A percentile compares a stretch with the other conserved stretches of the same genome.
phyloP scores from a whole-genome alignment of 768 basidiomycete genomes.

The Podaxis sp. region DNA sequence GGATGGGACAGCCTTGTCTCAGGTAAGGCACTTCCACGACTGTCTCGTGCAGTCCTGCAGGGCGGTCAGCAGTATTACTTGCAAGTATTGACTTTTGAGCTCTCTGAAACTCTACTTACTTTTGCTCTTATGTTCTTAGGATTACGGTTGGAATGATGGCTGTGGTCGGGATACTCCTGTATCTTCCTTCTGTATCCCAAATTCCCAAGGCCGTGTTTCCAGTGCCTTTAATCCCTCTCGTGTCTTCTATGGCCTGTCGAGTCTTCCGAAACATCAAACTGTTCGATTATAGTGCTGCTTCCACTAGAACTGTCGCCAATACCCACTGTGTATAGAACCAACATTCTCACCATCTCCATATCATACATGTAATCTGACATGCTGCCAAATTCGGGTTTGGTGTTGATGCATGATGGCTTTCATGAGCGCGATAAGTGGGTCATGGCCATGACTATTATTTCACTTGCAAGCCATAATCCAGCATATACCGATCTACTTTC shows the following conservation, averaged over 20 bases:
- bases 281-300: neutral
- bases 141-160: neutral
- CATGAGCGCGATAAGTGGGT: no score
- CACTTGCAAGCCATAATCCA: no score
- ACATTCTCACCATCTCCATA: no score
- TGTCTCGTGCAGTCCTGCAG: conserved; percentile 24
- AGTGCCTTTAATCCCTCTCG: neutral
- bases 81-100: neutral
- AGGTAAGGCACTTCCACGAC: conserved; percentile 20
- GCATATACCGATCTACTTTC: no score
- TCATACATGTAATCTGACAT: no score
- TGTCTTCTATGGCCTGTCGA: conserved; percentile 1
- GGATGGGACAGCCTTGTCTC: conserved; percentile 18
- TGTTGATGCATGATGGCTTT: no score
- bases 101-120: neutral
- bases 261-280: neutral
- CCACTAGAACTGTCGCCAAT: neutral
- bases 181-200: neutral
- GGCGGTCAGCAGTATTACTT: conserved; percentile 28
- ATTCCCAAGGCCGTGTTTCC: neutral
- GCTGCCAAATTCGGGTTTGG: no score
- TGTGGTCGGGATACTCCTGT: neutral
- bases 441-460: no score
- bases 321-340: neutral
- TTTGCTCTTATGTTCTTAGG: neutral